Evolutionary conservation across 1,139 yeast species (phyloP).

Genomic region (Saccharomyces hybrid): DNA sequence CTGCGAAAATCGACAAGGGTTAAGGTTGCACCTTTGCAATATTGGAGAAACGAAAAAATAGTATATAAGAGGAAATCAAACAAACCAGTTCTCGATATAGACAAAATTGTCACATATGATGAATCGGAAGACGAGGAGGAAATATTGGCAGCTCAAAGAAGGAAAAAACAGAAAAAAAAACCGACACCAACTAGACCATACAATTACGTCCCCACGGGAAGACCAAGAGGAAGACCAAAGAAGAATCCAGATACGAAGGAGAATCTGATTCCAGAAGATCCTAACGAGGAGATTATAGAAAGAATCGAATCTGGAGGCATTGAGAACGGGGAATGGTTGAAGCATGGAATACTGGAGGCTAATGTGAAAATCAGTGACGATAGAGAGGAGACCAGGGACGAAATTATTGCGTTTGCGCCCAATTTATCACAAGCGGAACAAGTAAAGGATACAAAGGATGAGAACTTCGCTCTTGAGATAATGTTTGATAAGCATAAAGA

Average conservation of each 20-base stretch:
- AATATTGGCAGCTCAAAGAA: conserved; percentile 5
- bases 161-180: conserved; percentile 6
- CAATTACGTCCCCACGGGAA: conserved; percentile 22
- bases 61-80: conserved; percentile 50
- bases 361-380: conserved; percentile 41
- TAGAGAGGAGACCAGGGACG: conserved; percentile 37
- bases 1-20: conserved; percentile 53
- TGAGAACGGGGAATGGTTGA: conserved; percentile 51
- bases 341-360: conserved; percentile 45
- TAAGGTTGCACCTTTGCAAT: conserved; percentile 67
- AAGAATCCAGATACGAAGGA: conserved; percentile 8
- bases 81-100: conserved; percentile 51
- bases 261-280: conserved; percentile 11
- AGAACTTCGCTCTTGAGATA: conserved; percentile 56
- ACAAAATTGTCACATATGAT: conserved; percentile 45
- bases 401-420: conserved; percentile 66
- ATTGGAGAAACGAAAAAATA: conserved; percentile 77
- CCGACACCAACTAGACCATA: conserved; percentile 19
- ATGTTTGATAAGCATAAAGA: conserved; percentile 62
- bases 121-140: conserved; percentile 30
- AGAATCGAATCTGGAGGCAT: conserved; percentile 33
- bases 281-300: conserved; percentile 17
- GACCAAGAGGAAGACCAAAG: conserved; percentile 24
- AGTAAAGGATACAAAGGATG: conserved; percentile 40
- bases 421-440: conserved; percentile 44